Base-by-base conservation (phyloP, 2,329 filamentous ascomycete species). In the Diplodia sapinea region DNA sequence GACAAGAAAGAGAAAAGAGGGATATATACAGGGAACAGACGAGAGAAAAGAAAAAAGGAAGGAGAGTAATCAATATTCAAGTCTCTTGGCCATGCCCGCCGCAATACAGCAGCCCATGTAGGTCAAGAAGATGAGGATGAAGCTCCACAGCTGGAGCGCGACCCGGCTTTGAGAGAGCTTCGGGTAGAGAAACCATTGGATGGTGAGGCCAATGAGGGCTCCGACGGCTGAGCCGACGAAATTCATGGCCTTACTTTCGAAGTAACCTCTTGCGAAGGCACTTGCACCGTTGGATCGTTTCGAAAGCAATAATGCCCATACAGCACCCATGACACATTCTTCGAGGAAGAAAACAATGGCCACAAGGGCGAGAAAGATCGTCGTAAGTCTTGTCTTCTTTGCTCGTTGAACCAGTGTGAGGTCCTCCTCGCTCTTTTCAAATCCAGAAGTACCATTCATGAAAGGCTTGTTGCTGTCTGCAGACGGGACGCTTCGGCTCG, bases 21-120 rank as follows among this genome's bases (percentile, higher is more conserved):
- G 15, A 33, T 20, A 33, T 31, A 50, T 38, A 17, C 11, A 52
- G 5, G 36, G 38, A 6, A 29, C 4, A 38, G 15, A 40, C 23
- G 7, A 17, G 26, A 17, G 20, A 49, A 62, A 33, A 1, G 12
- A 61, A 61, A 29, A 7, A 1, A 23, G 4, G 50, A 51, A 6
- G 50, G 31, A n/a, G 3, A 26, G n/a, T 36, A 6, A 40, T 65
- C 33, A 65, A 13, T 13, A n/a, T 31, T 54, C 49, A 23, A 65
- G 51, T 50, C 40, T 50, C 9, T 50, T 50, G 40, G 31, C 51
- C 66, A 56, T 59, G 23, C 66, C 66, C 1, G 57, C 26, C 6
- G 66, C 66, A 13, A 68, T 51, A 15, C 56, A 68, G n/a, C 56
- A 54, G 4, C 49, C 66, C 50, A 68, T 43, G 40, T 63, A 68